These are phyloP conservation scores for Cyberlindnera maclurae DNA, from an alignment of 805 yeast species.

Conservation along the genomic window DNA sequence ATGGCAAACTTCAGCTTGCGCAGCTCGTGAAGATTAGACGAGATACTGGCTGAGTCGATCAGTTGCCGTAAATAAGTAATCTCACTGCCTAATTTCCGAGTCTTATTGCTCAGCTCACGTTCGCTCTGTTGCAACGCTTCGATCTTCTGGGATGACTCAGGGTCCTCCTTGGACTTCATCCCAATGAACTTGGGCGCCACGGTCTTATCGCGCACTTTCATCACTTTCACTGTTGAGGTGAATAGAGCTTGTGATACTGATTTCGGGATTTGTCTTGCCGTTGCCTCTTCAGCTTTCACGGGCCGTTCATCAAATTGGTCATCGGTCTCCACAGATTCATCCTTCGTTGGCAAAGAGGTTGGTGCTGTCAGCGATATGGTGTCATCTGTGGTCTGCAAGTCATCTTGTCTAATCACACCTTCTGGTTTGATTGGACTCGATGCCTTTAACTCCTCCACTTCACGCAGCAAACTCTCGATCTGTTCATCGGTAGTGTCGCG, in stretches of 20 bases:
- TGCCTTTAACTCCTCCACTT: constrained; percentile 20
- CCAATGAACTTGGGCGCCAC: constrained; percentile 22
- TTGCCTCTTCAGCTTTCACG: background rate
- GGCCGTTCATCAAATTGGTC: constrained; percentile 1
- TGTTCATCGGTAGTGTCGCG: constrained; percentile 20
- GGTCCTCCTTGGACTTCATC: constrained; percentile 14
- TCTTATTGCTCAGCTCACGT: constrained; percentile 27
- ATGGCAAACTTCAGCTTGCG: constrained; percentile 31
- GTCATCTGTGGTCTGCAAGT: background rate
- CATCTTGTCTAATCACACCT: background rate
- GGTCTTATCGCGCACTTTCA: constrained; percentile 21
- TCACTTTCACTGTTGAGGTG: constrained; percentile 19
- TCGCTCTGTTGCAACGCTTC: constrained; percentile 26
- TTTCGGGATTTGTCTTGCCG: constrained; percentile 16
- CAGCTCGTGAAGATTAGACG: constrained; percentile 30
- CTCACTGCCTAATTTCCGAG: constrained; percentile 31
- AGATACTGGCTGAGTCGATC: constrained; percentile 28
- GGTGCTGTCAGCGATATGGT: background rate
- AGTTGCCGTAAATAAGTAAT: constrained; percentile 29
- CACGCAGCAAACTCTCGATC: constrained; percentile 22
- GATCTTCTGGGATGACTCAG: constrained; percentile 12
- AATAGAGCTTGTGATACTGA: constrained; percentile 24
- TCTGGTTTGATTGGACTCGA: constrained; percentile 11
- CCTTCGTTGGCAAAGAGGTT: background rate
- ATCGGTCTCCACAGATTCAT: too few relatives aligned